phyloP scores from a whole-genome alignment of 2,329 filamentous ascomycete genomes.

The Fusarium sp. region DNA sequence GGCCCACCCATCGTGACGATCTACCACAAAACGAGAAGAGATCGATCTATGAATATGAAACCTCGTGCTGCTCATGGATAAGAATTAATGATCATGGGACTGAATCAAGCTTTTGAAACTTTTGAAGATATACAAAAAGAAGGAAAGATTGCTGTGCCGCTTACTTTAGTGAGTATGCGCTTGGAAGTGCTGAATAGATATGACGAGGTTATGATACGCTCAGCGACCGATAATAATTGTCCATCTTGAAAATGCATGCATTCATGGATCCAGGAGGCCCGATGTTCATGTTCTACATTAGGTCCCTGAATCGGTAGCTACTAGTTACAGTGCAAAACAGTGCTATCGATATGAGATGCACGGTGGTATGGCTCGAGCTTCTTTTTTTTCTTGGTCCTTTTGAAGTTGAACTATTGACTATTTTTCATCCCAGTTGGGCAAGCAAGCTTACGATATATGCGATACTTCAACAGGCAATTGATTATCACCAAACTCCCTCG shows the following conservation, averaged over 20 bases:
- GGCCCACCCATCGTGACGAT: constrained; percentile 18
- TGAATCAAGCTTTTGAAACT: not conserved
- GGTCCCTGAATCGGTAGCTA: not conserved
- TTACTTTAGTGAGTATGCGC: no score
- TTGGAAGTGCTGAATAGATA: not conserved
- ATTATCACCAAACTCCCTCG: not conserved
- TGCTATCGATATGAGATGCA: not conserved
- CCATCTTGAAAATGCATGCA: not conserved
- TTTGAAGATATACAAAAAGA: not conserved
- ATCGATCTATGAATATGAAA: constrained; percentile 22
- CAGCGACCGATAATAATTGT: not conserved
- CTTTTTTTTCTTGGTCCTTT: constrained; percentile 1
- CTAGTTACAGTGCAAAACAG: not conserved
- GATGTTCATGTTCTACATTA: not conserved
- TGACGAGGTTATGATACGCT: not conserved
- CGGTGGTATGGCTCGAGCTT: not conserved
- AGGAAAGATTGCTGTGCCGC: no score
- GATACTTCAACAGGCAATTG: not conserved
- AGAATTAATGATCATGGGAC: not conserved
- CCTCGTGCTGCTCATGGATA: not conserved
- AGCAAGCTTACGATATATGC: not conserved
- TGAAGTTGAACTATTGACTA: not conserved
- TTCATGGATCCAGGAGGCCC: not conserved
- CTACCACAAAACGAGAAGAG: constrained; percentile 3
- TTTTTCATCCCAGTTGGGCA: not conserved